These are phyloP conservation scores for Neurospora hispaniola DNA, from an alignment of 495 filamentous ascomycete species.

Conservation along the genomic window DNA sequence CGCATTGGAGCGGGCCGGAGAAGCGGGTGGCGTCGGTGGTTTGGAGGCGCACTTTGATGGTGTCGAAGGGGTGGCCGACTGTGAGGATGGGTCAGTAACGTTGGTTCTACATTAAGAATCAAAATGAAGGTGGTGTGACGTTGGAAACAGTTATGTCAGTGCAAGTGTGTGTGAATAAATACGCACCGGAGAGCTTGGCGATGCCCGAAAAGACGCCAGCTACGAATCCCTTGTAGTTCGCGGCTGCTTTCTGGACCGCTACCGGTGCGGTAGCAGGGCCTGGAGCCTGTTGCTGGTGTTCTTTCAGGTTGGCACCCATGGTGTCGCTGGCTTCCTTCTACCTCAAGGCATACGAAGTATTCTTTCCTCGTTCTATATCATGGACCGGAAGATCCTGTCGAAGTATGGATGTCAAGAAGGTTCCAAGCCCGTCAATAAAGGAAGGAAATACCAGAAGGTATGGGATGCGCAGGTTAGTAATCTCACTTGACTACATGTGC, in stretches of 20 bases:
- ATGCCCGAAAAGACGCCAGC: slow-evolving; percentile 90
- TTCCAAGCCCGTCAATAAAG: not conserved
- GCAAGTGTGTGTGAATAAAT: not conserved
- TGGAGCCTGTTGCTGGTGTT: slow-evolving; percentile 2
- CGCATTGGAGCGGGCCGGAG: slow-evolving; percentile 75
- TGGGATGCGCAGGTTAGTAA: not conserved
- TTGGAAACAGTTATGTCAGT: too few species aligned
- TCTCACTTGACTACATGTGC: not conserved
- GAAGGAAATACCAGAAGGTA: not conserved
- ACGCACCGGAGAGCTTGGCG: slow-evolving; percentile 73
- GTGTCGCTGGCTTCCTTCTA: not conserved
- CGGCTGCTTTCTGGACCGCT: slow-evolving; percentile 9
- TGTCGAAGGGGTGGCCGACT: slow-evolving; percentile 69
- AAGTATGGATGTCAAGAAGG: not conserved
- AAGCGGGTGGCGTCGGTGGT: slow-evolving; percentile 72
- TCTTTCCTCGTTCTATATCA: not conserved
- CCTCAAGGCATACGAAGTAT: not conserved
- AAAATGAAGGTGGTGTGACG: not conserved
- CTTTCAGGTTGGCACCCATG: slow-evolving; percentile 9
- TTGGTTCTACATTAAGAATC: not conserved
- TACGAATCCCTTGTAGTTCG: slow-evolving; percentile 83
- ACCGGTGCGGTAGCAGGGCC: slow-evolving; percentile 2
- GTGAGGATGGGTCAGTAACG: not conserved
- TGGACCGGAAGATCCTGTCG: not conserved
- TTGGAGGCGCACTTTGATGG: slow-evolving; percentile 90